Conservation (phyloP, 1,139 yeast species). For the Magnusiomyces ingens region DNA sequence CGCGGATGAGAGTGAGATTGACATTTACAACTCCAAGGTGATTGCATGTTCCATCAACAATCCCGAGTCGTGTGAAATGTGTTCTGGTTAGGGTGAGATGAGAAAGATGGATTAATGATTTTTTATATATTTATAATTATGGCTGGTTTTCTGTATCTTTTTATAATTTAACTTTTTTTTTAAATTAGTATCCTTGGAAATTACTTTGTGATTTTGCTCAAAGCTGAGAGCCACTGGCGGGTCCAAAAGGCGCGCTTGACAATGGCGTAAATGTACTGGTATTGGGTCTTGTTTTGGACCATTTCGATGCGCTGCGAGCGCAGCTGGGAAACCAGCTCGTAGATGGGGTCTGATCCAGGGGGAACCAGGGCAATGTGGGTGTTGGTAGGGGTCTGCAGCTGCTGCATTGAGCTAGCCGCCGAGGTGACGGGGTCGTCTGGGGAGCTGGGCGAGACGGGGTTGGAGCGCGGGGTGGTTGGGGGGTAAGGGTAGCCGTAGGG, state of each 20-base stretch:
- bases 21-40: constrained; percentile 86
- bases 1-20: constrained; percentile 35
- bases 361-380: neutral
- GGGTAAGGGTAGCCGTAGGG: neutral
- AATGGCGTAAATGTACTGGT: constrained; percentile 41
- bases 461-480: neutral
- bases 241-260: constrained; percentile 15
- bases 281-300: constrained; percentile 61
- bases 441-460: too few relatives aligned
- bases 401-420: neutral
- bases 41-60: constrained; percentile 95
- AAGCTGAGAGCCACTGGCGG: neutral
- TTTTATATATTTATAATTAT: neutral
- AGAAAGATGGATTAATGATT: neutral
- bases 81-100: constrained; percentile 63
- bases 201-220: neutral
- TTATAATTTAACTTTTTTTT: neutral
- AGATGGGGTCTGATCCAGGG: constrained; percentile 25
- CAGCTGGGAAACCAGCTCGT: constrained; percentile 38
- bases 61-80: constrained; percentile 98
- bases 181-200: too few relatives aligned
- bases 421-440: neutral
- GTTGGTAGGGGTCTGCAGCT: too few relatives aligned
- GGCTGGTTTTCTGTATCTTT: constrained; percentile 4
- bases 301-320: constrained; percentile 54